These are phyloP conservation scores for Przewalskia tangutica DNA, from an alignment of 257 asterid species.

Conservation along the genomic window DNA sequence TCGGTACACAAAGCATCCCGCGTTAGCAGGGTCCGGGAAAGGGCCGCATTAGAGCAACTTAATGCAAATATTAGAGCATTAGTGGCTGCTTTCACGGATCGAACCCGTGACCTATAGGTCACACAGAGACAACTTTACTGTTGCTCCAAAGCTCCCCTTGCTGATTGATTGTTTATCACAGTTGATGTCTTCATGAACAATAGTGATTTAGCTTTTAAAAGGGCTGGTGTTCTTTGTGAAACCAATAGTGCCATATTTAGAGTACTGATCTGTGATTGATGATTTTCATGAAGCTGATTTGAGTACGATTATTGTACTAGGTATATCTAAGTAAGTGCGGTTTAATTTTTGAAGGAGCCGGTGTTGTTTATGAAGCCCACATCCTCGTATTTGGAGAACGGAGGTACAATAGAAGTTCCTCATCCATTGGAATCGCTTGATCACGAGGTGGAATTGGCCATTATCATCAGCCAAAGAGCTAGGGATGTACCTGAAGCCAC, in stretches of 20 bases:
- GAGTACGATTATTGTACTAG: not conserved
- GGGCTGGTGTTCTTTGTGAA: not conserved
- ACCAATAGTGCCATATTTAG: not conserved
- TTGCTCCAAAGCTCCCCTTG: too few relatives aligned
- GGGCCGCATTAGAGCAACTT: too few relatives aligned
- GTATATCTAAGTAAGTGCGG: not conserved
- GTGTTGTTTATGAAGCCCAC: conserved; percentile 96
- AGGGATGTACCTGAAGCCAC: conserved; percentile 73
- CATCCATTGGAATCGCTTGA: conserved; percentile 67
- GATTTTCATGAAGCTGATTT: not conserved
- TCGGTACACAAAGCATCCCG: too few relatives aligned
- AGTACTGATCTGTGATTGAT: not conserved
- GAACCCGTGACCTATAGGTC: too few relatives aligned
- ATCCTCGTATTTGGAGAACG: conserved; percentile 76
- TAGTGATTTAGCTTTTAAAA: not conserved
- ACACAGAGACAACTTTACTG: too few relatives aligned
- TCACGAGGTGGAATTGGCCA: conserved; percentile 98
- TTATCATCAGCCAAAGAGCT: conserved; percentile 74
- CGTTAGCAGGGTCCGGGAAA: too few relatives aligned
- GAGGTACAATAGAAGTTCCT: conserved; percentile 84
- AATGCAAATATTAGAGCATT: too few relatives aligned
- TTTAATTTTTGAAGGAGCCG: conserved; percentile 44
- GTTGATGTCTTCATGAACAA: not conserved
- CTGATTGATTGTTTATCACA: too few relatives aligned
- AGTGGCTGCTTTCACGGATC: too few relatives aligned